These are phyloP conservation scores for Eleusine indica DNA, from an alignment of 176 grass and related monocot genomes.

Conservation along the genomic window DNA sequence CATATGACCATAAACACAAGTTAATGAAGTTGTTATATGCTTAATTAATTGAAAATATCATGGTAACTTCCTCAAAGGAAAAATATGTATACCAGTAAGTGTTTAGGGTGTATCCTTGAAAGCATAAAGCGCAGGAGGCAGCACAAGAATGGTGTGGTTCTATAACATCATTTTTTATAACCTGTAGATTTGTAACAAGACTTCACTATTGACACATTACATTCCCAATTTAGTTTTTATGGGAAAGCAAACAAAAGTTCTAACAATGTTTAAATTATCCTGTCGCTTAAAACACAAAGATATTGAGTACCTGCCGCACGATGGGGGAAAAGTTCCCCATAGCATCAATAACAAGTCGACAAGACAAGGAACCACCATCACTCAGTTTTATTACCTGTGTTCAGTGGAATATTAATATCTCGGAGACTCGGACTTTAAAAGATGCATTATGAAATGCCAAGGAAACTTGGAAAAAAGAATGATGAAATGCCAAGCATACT, in stretches of 20 bases:
- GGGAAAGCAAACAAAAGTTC: constrained; percentile 17
- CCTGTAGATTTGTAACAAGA: neutral
- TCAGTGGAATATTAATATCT: constrained; percentile 18
- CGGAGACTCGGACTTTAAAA: constrained; percentile 4
- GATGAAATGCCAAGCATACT: neutral
- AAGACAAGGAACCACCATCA: constrained; percentile 63
- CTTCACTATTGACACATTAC: neutral
- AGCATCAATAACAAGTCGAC: constrained; percentile 74
- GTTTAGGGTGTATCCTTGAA: constrained; percentile 1
- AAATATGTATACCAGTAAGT: neutral
- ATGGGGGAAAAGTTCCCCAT: constrained; percentile 99
- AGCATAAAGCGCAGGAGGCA: neutral
- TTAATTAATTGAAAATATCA: too few relatives aligned
- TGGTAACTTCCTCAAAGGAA: too few relatives aligned
- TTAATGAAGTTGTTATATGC: neutral
- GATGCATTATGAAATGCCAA: neutral
- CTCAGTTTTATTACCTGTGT: constrained; percentile 60
- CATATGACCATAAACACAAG: neutral
- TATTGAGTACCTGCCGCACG: constrained; percentile 70
- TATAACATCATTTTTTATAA: neutral
- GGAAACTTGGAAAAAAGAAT: constrained; percentile 14
- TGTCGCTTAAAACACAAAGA: neutral
- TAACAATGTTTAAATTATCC: neutral
- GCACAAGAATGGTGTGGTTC: neutral
- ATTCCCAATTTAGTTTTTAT: neutral